These are phyloP conservation scores for Pyrrhoderma lamaoense DNA, from an alignment of 1,284 basidiomycete genomes.

Conservation along the genomic window DNA sequence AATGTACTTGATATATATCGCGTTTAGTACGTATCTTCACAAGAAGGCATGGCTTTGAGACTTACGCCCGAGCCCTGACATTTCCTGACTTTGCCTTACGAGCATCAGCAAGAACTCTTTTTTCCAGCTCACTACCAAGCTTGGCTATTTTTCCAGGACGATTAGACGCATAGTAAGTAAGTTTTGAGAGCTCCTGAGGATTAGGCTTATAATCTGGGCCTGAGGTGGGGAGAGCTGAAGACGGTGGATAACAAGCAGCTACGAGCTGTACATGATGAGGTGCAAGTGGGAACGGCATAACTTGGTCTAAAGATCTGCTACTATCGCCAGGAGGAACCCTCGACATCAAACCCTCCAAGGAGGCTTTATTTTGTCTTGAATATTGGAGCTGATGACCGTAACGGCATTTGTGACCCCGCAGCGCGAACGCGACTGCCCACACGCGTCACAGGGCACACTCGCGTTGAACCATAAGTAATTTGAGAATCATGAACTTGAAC, in stretches of 20 bases:
- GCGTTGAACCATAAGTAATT: too few relatives aligned
- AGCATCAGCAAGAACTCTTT: slow-evolving; percentile 64
- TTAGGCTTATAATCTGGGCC: slow-evolving; percentile 81
- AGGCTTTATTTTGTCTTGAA: too few relatives aligned
- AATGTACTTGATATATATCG: slow-evolving; percentile 58
- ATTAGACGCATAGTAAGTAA: slow-evolving; percentile 91
- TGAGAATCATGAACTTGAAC: too few relatives aligned
- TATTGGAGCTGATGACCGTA: too few relatives aligned
- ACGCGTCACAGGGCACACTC: too few relatives aligned
- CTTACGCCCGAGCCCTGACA: slow-evolving; percentile 75
- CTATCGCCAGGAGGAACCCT: neutral
- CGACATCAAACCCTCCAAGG: neutral
- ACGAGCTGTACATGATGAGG: slow-evolving; percentile 85
- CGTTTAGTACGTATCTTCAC: slow-evolving; percentile 12
- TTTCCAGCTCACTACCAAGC: slow-evolving; percentile 78
- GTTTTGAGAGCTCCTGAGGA: slow-evolving; percentile 82
- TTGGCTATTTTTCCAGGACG: slow-evolving; percentile 86
- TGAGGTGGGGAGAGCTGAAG: slow-evolving; percentile 68
- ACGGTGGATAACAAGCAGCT: slow-evolving; percentile 84
- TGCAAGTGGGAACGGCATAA: slow-evolving; percentile 55
- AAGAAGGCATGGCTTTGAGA: slow-evolving; percentile 19
- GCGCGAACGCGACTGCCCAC: too few relatives aligned
- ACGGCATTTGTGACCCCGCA: too few relatives aligned
- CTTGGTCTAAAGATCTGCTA: neutral
- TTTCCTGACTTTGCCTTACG: slow-evolving; percentile 65